Percentiles rank a stretch among this genome's conserved stretches.
Evolutionary conservation across 768 basidiomycete genomes (phyloP).

Genomic region (Mycena olivaceomarginata): DNA sequence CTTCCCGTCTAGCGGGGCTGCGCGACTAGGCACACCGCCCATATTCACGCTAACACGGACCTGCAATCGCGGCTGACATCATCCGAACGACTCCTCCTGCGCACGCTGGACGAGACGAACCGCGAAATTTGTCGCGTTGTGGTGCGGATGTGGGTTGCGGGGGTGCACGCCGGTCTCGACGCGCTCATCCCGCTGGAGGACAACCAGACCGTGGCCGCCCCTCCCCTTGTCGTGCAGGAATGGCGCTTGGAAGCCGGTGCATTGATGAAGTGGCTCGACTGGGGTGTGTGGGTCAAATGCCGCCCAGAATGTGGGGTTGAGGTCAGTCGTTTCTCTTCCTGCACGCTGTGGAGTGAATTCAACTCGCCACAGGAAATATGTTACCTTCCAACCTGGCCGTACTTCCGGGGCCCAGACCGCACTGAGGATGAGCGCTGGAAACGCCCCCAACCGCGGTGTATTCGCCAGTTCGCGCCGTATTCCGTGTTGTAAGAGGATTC

Average conservation of each 20-base stretch:
- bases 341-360: background rate
- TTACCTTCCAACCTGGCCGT: slow-evolving; percentile 37
- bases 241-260: slow-evolving; percentile 9
- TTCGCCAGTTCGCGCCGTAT: slow-evolving; percentile 21
- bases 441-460: slow-evolving; percentile 21
- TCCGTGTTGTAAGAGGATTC: background rate
- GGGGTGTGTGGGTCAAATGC: slow-evolving; percentile 44
- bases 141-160: slow-evolving; percentile 35
- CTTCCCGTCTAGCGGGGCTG: slow-evolving; percentile 54
- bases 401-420: background rate
- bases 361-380: slow-evolving; percentile 26
- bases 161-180: slow-evolving; percentile 28
- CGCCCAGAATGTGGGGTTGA: slow-evolving; percentile 28
- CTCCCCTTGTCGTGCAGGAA: background rate
- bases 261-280: slow-evolving; percentile 40
- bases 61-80: slow-evolving; percentile 43
- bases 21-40: slow-evolving; percentile 51
- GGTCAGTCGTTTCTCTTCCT: slow-evolving; percentile 6
- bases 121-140: slow-evolving; percentile 35
- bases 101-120: slow-evolving; percentile 33
- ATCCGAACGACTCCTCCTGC: slow-evolving; percentile 53
- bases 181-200: background rate
- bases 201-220: background rate
- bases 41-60: slow-evolving; percentile 22
- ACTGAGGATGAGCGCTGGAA: background rate